Conservation (phyloP, 2,329 filamentous ascomycete genomes). For the Clarireedia hainanense region DNA sequence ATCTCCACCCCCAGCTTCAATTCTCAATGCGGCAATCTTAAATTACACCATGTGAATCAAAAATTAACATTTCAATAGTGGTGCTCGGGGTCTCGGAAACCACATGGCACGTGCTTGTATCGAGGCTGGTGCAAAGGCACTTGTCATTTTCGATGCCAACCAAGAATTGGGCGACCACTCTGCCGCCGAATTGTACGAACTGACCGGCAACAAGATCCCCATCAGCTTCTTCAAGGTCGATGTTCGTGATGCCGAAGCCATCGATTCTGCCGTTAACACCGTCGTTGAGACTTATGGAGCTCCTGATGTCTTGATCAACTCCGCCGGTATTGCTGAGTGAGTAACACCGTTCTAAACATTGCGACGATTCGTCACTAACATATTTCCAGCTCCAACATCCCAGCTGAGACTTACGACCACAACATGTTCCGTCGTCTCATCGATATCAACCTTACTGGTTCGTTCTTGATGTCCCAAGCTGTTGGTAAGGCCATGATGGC, state of each 20-base stretch:
- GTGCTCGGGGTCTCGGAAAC: constrained; percentile 69
- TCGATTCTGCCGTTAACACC: constrained; percentile 60
- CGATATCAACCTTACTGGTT: constrained; percentile 75
- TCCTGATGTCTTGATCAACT: constrained; percentile 71
- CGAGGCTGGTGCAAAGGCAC: constrained; percentile 65
- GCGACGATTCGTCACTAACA: neutral
- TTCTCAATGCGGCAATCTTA: neutral
- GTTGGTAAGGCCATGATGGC: constrained; percentile 66
- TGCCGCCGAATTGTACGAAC: constrained; percentile 60
- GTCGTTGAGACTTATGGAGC: constrained; percentile 59
- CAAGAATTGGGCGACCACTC: constrained; percentile 65
- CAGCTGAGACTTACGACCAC: constrained; percentile 68
- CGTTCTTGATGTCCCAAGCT: constrained; percentile 70
- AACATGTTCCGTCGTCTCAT: constrained; percentile 72
- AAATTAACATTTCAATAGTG: constrained; percentile 36
- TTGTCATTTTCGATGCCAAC: constrained; percentile 71
- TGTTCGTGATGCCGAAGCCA: constrained; percentile 62
- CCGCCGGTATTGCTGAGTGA: constrained; percentile 69
- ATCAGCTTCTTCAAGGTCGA: constrained; percentile 74
- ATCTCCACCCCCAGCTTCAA: neutral
- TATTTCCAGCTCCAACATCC: constrained; percentile 60
- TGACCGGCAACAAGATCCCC: constrained; percentile 55
- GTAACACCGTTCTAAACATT: constrained; percentile 17
- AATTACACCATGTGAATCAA: neutral
- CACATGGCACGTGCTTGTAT: constrained; percentile 71